These are phyloP conservation scores for Diaporthe eres DNA, from an alignment of 2,329 filamentous ascomycete genomes.

Conservation along the genomic window DNA sequence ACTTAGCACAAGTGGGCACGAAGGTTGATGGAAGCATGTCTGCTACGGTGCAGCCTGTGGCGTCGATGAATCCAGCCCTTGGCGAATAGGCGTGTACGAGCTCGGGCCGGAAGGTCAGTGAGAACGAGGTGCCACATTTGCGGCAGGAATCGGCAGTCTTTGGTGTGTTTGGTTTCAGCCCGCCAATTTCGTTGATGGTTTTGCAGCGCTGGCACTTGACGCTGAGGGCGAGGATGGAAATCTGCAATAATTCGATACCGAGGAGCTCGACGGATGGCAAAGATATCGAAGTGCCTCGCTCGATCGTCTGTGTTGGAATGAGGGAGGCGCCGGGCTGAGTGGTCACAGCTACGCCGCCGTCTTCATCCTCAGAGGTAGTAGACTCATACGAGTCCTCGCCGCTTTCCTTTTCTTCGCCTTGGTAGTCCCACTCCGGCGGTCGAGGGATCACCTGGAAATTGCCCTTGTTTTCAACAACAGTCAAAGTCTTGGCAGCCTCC, in stretches of 20 bases:
- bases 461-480: slow-evolving; percentile 62
- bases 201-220: slow-evolving; percentile 87
- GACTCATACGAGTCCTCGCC: slow-evolving; percentile 62
- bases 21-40: slow-evolving; percentile 87
- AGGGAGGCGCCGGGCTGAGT: slow-evolving; percentile 45
- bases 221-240: slow-evolving; percentile 76
- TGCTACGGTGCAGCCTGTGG: slow-evolving; percentile 79
- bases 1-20: slow-evolving; percentile 81
- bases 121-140: slow-evolving; percentile 69
- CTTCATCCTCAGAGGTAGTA: slow-evolving; percentile 55
- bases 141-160: slow-evolving; percentile 69
- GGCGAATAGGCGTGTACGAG: slow-evolving; percentile 80
- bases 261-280: slow-evolving; percentile 84
- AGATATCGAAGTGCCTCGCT: slow-evolving; percentile 81
- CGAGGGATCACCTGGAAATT: slow-evolving; percentile 81
- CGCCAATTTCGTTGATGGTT: slow-evolving; percentile 77
- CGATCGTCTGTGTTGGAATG: slow-evolving; percentile 57
- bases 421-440: slow-evolving; percentile 80
- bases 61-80: slow-evolving; percentile 84
- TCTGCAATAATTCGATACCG: slow-evolving; percentile 81
- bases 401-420: slow-evolving; percentile 61
- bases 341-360: slow-evolving; percentile 58
- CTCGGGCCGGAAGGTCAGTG: slow-evolving; percentile 73
- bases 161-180: slow-evolving; percentile 68
- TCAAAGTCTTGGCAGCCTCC: slow-evolving; percentile 45